Evolutionary conservation across 75 land plant genomes (phyloP), one percentile per base, ranked within the genome.

Genomic region (Picea glauca): DNA sequence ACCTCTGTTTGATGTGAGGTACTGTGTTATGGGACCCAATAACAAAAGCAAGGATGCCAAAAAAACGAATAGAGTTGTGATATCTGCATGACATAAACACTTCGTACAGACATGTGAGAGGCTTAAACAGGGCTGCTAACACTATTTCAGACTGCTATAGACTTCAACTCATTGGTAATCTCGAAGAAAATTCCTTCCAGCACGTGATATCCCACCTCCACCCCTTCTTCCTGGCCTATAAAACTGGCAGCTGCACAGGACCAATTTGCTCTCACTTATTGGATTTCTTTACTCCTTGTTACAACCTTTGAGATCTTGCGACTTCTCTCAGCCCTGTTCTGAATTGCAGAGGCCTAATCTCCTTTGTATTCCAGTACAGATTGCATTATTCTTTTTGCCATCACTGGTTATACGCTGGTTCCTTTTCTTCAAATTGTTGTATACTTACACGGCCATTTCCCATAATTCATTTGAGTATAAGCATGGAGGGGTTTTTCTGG

Each of bases 401-500:
- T 46, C 18, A 9, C 40, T 43, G 74, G 23, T 40, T 12, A 40
- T 56, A 20, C 13, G n/a, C 18, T 32, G 46, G 3, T 20, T 43
- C 12, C 23, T 70, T 46, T 38, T 40, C 11, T 0, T 40, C 43
- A 70, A 38, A 46, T 11, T 70, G 43, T 70, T 8, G 12, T 70
- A 70, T 43, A 43, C 40, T 43, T 70, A 5, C 43, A 43, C 20
- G 35, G 8, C 56, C 23, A 43, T 40, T 70, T 70, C 46, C 43
- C 18, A 43, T 20, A 50, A 50, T 38, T 38, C 74, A 43, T 20
- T 43, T 43, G 56, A 43, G 13, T 70, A n/a, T 70, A 12, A 5
- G 54, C 46, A 68, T 68, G 46, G 40, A 35, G 50, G 72, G 72
- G 38, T 46, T 18, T n/a, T 38, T 70, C n/a, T 70, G 56, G 76